Evolutionary conservation across 2,329 filamentous ascomycete species (phyloP).

Genomic region (Lasiodiplodia gonubiensis): DNA sequence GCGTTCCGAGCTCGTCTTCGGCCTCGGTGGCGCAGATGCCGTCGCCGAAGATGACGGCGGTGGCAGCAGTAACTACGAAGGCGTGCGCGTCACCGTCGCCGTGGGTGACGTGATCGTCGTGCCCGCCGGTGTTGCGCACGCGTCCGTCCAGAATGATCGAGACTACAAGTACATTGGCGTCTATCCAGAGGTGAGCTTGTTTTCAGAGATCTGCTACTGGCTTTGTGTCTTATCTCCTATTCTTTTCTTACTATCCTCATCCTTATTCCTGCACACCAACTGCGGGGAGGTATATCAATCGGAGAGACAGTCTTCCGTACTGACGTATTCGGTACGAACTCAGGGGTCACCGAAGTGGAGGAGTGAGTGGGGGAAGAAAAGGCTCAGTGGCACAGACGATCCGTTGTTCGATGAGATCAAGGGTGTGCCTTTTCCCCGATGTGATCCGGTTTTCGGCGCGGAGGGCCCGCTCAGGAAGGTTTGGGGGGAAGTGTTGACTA

Average conservation of each 20-base stretch:
- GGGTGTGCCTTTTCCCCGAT: constrained; percentile 26
- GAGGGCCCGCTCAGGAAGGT: constrained; percentile 28
- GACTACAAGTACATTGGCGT: constrained; percentile 46
- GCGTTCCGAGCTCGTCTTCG: constrained; percentile 39
- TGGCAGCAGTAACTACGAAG: neutral
- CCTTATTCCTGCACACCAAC: no score
- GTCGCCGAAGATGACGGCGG: constrained; percentile 5
- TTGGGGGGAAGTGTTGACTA: constrained; percentile 18
- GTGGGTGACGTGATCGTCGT: constrained; percentile 46
- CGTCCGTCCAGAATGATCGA: constrained; percentile 37
- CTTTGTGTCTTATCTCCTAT: neutral
- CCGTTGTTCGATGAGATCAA: constrained; percentile 26
- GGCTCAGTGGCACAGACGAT: constrained; percentile 9
- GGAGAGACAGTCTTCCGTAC: neutral
- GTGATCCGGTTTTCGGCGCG: constrained; percentile 29
- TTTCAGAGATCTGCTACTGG: neutral
- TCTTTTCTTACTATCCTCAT: neutral
- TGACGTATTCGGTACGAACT: neutral
- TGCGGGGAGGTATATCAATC: neutral
- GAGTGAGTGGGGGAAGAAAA: constrained; percentile 28
- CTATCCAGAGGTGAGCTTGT: constrained; percentile 41
- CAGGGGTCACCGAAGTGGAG: constrained; percentile 30
- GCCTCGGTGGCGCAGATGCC: constrained; percentile 38
- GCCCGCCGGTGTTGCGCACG: constrained; percentile 45
- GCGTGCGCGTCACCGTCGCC: constrained; percentile 29